phyloP scores from a whole-genome alignment of 1,284 basidiomycete species.

The Termitomyces sp. region DNA sequence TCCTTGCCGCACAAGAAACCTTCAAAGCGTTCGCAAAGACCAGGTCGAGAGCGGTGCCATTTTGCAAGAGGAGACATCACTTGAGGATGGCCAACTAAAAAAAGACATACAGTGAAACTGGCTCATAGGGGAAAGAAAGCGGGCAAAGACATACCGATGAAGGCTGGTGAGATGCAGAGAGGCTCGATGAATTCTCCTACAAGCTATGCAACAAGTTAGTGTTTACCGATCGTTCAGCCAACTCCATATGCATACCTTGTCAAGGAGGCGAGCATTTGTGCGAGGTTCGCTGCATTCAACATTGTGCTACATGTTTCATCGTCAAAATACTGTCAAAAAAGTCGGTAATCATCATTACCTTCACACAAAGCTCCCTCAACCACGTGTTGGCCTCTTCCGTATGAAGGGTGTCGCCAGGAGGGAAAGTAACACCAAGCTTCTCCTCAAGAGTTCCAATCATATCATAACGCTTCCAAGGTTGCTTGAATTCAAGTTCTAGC shows the following conservation, averaged over 20 bases:
- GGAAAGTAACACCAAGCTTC: slow-evolving; percentile 91
- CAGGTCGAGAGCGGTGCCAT: slow-evolving; percentile 89
- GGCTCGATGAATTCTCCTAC: slow-evolving; percentile 98
- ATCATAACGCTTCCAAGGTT: slow-evolving; percentile 99
- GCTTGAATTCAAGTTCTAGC: slow-evolving; percentile 79
- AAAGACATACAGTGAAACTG: neutral
- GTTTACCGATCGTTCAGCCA: neutral
- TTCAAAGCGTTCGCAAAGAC: slow-evolving; percentile 98
- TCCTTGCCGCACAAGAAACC: slow-evolving; percentile 98
- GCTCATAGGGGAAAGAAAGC: neutral
- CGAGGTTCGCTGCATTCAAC: slow-evolving; percentile 97
- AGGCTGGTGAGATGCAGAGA: slow-evolving; percentile 93
- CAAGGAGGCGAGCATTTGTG: slow-evolving; percentile 92
- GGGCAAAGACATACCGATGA: slow-evolving; percentile 67
- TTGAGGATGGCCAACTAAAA: slow-evolving; percentile 90
- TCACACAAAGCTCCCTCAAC: slow-evolving; percentile 78
- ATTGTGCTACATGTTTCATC: slow-evolving; percentile 61
- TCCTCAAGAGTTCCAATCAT: slow-evolving; percentile 97
- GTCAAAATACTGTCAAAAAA: neutral
- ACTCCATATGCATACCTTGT: slow-evolving; percentile 63
- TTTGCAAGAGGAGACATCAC: slow-evolving; percentile 99
- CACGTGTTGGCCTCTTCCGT: slow-evolving; percentile 88
- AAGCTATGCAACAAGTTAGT: slow-evolving; percentile 45
- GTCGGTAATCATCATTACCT: slow-evolving; percentile 41
- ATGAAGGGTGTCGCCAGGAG: slow-evolving; percentile 87